A percentile compares a stretch with the other conserved stretches of the same genome.
Evolutionary conservation across 129 eudicot genomes (phyloP).

Genomic region (Flaveria sonorensis): DNA sequence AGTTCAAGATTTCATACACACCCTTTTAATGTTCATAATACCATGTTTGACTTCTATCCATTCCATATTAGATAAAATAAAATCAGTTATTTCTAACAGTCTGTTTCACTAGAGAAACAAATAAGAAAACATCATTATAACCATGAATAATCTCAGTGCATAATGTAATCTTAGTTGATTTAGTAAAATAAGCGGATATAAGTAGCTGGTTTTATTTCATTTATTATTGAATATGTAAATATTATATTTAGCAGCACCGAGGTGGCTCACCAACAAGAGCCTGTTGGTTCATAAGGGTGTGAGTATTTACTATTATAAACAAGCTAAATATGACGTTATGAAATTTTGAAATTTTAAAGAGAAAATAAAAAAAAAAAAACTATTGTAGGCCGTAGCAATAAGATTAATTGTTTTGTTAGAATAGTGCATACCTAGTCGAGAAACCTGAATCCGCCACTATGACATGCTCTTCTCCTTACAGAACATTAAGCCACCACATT

Average conservation of each 20-base stretch:
- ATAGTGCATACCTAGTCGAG: conserved; percentile 12
- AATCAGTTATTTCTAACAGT: not conserved
- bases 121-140: not conserved
- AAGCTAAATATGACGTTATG: not conserved
- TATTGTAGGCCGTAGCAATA: not conserved
- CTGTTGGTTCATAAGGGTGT: not conserved
- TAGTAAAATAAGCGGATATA: not conserved
- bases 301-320: not conserved
- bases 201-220: not conserved
- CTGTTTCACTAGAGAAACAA: not conserved
- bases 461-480: conserved; percentile 18
- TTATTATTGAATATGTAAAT: not conserved
- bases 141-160: not conserved
- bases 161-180: not conserved
- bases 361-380: not conserved
- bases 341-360: not conserved
- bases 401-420: not conserved
- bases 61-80: not conserved
- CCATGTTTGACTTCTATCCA: not conserved
- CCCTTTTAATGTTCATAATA: not conserved
- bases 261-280: conserved; percentile 13
- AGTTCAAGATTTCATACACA: not conserved
- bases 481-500: not conserved
- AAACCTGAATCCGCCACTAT: conserved; percentile 20
- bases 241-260: not conserved